Conservation (phyloP, 495 filamentous ascomycete genomes). For the Penicillium simplicissimum region DNA sequence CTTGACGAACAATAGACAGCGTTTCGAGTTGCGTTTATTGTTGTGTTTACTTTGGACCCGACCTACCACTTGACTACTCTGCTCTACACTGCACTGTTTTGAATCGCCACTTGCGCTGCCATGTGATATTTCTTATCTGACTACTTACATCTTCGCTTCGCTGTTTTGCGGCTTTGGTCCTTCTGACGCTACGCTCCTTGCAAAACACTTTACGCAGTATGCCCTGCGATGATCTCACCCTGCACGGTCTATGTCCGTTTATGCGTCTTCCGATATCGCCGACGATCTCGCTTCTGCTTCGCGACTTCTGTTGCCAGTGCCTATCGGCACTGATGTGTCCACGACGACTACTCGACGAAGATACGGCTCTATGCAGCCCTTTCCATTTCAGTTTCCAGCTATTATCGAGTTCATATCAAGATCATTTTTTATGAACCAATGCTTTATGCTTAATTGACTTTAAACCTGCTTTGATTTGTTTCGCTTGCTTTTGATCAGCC, state of each 20-base stretch:
- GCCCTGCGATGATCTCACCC: not conserved
- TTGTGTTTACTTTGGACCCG: constrained; percentile 9
- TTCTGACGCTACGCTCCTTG: not conserved
- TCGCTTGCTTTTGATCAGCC: not conserved
- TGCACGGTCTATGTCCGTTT: not conserved
- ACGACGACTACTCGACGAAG: constrained; percentile 30
- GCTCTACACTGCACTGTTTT: not conserved
- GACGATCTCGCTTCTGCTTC: not conserved
- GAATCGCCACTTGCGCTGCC: not conserved
- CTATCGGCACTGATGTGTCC: constrained; percentile 15
- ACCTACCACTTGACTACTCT: constrained; percentile 2
- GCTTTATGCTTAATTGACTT: constrained; percentile 1
- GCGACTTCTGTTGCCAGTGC: not conserved
- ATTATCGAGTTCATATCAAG: not conserved
- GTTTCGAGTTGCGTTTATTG: constrained; percentile 26
- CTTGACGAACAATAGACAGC: constrained; percentile 32
- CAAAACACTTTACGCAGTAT: not conserved
- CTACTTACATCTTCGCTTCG: not conserved
- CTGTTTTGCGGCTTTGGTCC: not conserved
- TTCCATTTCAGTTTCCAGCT: not conserved
- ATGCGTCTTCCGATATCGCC: not conserved
- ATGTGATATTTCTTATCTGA: not conserved
- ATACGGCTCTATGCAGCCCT: constrained; percentile 14
- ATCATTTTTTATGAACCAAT: constrained; percentile 2
- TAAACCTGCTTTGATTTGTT: not conserved